Conservation (phyloP, 2,329 filamentous ascomycete genomes). For the Coniochaeta ligniaria region DNA sequence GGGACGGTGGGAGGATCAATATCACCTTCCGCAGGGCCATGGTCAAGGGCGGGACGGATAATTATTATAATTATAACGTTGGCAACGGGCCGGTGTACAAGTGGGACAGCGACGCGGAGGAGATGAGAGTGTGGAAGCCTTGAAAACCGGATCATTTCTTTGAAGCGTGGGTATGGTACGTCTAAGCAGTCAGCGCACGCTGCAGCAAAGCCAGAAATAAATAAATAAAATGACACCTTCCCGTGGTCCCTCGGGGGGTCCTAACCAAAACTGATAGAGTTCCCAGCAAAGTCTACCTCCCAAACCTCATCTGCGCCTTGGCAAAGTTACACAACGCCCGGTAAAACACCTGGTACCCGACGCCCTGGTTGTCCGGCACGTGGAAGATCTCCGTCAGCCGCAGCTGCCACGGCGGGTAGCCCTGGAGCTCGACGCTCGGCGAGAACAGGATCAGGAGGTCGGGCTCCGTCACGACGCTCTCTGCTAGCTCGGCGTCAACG, state of each 20-base stretch:
- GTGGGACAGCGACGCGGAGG: constrained; percentile 52
- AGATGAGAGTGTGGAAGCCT: constrained; percentile 36
- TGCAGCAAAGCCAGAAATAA: neutral
- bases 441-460: constrained; percentile 85
- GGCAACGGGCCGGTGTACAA: constrained; percentile 60
- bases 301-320: constrained; percentile 81
- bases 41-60: constrained; percentile 66
- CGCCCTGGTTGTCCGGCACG: constrained; percentile 67
- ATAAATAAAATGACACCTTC: too few relatives aligned
- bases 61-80: constrained; percentile 81
- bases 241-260: too few relatives aligned
- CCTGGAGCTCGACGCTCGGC: constrained; percentile 73
- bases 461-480: constrained; percentile 77
- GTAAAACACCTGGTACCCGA: constrained; percentile 92
- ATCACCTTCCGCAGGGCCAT: constrained; percentile 71
- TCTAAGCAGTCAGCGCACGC: constrained; percentile 1
- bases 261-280: neutral
- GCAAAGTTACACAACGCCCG: constrained; percentile 77
- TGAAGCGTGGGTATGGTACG: constrained; percentile 6
- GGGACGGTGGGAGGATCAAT: constrained; percentile 61
- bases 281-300: constrained; percentile 37
- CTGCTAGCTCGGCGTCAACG: constrained; percentile 79
- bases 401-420: constrained; percentile 96
- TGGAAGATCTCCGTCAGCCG: constrained; percentile 90
- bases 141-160: neutral